Base-by-base conservation (phyloP, 2,329 filamentous ascomycete genomes). In the Colletotrichum graminicola region DNA sequence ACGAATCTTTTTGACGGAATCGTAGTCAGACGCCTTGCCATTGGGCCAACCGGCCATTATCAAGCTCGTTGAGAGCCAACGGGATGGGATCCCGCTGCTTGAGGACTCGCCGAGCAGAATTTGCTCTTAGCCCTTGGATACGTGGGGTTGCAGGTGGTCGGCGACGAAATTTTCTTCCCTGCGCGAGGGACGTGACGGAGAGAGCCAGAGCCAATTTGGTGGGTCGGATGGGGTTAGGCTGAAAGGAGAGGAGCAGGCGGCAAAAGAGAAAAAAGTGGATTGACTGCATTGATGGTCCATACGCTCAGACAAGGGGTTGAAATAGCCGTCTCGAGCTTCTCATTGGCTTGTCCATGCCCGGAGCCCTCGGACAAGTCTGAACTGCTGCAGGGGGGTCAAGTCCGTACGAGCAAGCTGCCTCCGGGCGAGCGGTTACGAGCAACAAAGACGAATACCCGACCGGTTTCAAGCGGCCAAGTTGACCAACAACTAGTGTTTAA, bases 11-110 rank as follows among this genome's bases (percentile, higher is more conserved):
- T 18, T 1, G 7, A 18, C 1, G n/a, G 59, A 36, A 41, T 80
- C 78, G 79, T 80, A 80, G 80, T 81, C 79, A 81, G 78, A 80
- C 79, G 79, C 78, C 79, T 80, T 81, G 79, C 75, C 79, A 80
- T 78, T 78, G 76, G 77, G 77, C 78, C 79, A 80, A 71, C 68
- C 68, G 68, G 68, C 59, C 45, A 41, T 51, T 23, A 2, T 4
- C 12, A 36, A 32, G 5, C 16, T 32, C 2, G 3, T 1, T 29
- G 2, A 7, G 10, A 62, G 36, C 34, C 16, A 52, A 47, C 6
- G 32, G 16, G 45, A 51, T 52, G 34, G 51, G 16, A 54, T 4
- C 47, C 55, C 10, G 23, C 16, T 52, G 10, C 16, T 62, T 61
- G 21, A 3, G 3, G 1, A 1, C 1, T 3, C 0, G 2, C 1